Percentiles rank a stretch among this genome's conserved stretches.
Evolutionary conservation across 352 stramenopile species (phyloP).

Genomic region (Phytophthora ohioensis): DNA sequence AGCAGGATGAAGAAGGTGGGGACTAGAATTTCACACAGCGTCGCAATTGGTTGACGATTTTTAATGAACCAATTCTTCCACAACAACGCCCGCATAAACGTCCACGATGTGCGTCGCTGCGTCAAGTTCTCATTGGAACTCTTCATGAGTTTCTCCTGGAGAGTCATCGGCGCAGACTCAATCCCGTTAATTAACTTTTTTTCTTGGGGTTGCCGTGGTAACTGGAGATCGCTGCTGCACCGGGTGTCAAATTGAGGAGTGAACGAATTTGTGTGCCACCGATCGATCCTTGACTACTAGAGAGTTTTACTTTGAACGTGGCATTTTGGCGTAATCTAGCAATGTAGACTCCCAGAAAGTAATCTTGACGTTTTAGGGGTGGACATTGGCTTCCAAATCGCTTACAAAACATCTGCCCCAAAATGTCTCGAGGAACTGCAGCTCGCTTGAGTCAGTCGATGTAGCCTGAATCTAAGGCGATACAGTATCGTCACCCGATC

Average conservation of each 20-base stretch:
- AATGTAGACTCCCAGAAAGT: not conserved
- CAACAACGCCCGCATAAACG: conserved; percentile 49
- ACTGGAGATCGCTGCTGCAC: not conserved
- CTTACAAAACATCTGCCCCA: not conserved
- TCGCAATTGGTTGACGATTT: conserved; percentile 53
- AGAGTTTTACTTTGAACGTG: not conserved
- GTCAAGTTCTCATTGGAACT: conserved; percentile 8
- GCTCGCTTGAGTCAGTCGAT: not conserved
- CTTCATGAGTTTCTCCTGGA: conserved; percentile 22
- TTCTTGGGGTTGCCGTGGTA: not conserved
- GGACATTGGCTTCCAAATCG: not conserved
- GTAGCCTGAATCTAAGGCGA: too few relatives aligned
- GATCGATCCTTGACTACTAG: not conserved
- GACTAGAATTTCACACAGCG: conserved; percentile 56
- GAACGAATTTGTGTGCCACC: not conserved
- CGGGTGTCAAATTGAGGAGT: not conserved
- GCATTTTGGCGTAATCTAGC: not conserved
- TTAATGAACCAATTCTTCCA: conserved; percentile 80
- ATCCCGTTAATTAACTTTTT: not conserved
- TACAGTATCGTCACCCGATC: too few relatives aligned
- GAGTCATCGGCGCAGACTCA: conserved; percentile 9
- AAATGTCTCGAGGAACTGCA: not conserved
- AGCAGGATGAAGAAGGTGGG: conserved; percentile 68
- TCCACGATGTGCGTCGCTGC: conserved; percentile 23
- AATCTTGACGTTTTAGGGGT: not conserved